A percentile compares a stretch with the other conserved stretches of the same genome.
phyloP scores from a whole-genome alignment of 108 stramenopile species.

The Skeletonema menzelii region DNA sequence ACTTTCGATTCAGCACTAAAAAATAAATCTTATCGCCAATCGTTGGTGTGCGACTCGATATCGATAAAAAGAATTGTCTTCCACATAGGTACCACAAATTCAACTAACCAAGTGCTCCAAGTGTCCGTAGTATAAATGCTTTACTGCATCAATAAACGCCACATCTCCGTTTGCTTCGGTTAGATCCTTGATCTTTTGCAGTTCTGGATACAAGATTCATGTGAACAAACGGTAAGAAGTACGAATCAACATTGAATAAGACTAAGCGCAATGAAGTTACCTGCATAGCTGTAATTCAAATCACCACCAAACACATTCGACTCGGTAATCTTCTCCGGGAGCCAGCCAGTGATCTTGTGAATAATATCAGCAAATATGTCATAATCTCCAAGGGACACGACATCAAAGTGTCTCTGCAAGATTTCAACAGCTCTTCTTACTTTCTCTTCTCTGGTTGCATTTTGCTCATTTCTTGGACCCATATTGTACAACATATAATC shows the following conservation, averaged over 20 bases:
- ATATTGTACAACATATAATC: constrained; percentile 40
- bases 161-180: constrained; percentile 49
- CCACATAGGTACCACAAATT: not conserved
- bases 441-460: constrained; percentile 27
- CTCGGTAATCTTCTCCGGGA: constrained; percentile 6
- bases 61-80: not conserved
- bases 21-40: not conserved
- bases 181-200: constrained; percentile 27
- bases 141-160: constrained; percentile 49
- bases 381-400: constrained; percentile 22
- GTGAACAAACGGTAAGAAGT: too few relatives aligned
- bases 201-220: not conserved
- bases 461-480: not conserved
- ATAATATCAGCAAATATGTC: constrained; percentile 22
- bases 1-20: not conserved
- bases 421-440: constrained; percentile 26
- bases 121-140: constrained; percentile 23
- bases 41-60: not conserved
- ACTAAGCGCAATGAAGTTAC: not conserved
- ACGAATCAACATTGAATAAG: not conserved
- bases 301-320: constrained; percentile 33
- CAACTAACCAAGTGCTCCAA: not conserved
- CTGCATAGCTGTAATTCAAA: constrained; percentile 35
- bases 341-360: constrained; percentile 33
- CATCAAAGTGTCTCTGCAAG: constrained; percentile 33